A percentile compares a stretch with the other conserved stretches of the same genome.
Conservation (phyloP, 2,329 filamentous ascomycete genomes). For the Fusarium sp. region DNA sequence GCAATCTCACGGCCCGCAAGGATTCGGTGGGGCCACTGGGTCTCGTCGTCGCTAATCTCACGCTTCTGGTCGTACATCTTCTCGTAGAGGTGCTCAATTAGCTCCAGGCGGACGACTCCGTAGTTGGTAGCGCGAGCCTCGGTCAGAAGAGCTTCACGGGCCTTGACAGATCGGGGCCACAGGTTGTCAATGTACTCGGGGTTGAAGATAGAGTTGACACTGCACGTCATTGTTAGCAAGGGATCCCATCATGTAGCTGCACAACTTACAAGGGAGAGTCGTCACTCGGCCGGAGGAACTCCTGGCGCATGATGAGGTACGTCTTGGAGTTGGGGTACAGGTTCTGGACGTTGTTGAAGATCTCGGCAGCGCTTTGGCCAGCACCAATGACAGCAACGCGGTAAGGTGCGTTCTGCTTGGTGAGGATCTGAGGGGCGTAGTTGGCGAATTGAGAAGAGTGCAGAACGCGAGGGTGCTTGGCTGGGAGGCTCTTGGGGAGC, state of each 20-base stretch:
- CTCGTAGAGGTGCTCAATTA: conserved; percentile 90
- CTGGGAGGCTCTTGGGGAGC: conserved; percentile 76
- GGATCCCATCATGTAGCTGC: not conserved
- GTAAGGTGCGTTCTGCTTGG: conserved; percentile 67
- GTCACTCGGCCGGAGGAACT: conserved; percentile 89
- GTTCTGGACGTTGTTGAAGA: conserved; percentile 87
- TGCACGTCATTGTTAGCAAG: conserved; percentile 54
- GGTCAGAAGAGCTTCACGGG: conserved; percentile 69
- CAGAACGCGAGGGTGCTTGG: conserved; percentile 77
- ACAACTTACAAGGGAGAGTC: conserved; percentile 89
- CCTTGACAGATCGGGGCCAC: conserved; percentile 72
- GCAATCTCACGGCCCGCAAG: conserved; percentile 74
- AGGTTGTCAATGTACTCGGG: conserved; percentile 83
- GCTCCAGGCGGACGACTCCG: conserved; percentile 88
- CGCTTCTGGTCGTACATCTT: conserved; percentile 88
- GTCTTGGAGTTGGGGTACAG: conserved; percentile 86
- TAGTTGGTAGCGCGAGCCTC: conserved; percentile 91
- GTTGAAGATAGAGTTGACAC: conserved; percentile 97
- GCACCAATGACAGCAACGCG: conserved; percentile 87
- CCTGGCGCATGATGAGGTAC: conserved; percentile 80
- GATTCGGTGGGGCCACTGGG: conserved; percentile 84
- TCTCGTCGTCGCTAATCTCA: conserved; percentile 73
- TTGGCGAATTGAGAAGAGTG: conserved; percentile 90
- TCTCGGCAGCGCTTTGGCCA: conserved; percentile 94
- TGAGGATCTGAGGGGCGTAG: conserved; percentile 68